phyloP scores from a whole-genome alignment of 2,329 filamentous ascomycete species.

The Cordyceps pruinosa region DNA sequence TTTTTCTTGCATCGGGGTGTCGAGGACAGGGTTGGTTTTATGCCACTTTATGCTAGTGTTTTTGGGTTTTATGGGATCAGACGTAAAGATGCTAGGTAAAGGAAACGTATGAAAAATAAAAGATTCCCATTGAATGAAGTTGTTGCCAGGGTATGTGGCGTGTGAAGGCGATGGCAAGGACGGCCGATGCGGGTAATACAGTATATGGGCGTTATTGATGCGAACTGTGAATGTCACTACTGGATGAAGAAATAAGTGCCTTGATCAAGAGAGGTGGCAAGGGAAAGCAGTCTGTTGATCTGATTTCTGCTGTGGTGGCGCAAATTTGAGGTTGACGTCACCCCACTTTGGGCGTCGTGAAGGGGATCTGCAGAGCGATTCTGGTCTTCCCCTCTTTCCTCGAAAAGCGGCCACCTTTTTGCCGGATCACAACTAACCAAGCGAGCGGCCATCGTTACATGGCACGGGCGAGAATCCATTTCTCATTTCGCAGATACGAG shows the following conservation, averaged over 20 bases:
- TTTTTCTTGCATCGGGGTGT: conserved; percentile 46
- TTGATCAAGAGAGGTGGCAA: no score
- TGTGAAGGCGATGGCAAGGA: not conserved
- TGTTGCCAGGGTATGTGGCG: not conserved
- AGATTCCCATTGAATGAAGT: conserved; percentile 23
- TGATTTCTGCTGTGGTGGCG: no score
- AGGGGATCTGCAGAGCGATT: conserved; percentile 7
- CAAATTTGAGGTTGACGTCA: conserved; percentile 23
- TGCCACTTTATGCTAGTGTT: conserved; percentile 28
- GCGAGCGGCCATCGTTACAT: not conserved
- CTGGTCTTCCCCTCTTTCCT: not conserved
- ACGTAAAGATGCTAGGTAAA: conserved; percentile 28
- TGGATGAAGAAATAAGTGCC: no score
- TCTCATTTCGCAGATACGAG: not conserved
- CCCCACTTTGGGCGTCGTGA: conserved; percentile 19
- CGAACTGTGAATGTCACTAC: not conserved
- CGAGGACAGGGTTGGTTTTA: conserved; percentile 38
- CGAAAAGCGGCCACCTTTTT: not conserved
- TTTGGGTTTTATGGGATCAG: conserved; percentile 31
- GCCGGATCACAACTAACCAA: no score
- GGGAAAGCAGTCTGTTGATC: no score
- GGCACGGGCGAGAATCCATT: not conserved
- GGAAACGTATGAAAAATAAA: conserved; percentile 28
- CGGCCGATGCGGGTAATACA: not conserved
- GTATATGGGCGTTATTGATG: not conserved